phyloP scores from a whole-genome alignment of 2,329 filamentous ascomycete species.

The Cytospora leucostoma region DNA sequence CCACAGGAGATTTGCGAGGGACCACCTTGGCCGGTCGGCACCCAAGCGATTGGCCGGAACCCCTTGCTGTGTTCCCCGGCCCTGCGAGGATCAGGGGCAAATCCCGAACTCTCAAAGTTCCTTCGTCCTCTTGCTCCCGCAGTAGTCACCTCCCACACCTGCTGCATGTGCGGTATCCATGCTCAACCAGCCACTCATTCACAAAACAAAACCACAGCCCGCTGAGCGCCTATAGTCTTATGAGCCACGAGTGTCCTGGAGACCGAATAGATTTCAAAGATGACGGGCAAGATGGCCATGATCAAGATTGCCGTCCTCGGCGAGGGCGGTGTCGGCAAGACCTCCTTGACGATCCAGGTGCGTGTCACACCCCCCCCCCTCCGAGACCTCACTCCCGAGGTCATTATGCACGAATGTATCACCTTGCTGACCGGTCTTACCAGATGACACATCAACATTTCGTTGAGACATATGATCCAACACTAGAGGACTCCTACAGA shows the following conservation, averaged over 20 bases:
- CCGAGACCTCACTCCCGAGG: conserved; percentile 1
- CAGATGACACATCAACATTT: conserved; percentile 27
- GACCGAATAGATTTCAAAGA: conserved; percentile 10
- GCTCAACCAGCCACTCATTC: conserved; percentile 9
- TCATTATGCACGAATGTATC: not conserved
- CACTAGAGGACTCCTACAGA: conserved; percentile 27
- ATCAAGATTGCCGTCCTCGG: conserved; percentile 26
- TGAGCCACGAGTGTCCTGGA: conserved; percentile 9
- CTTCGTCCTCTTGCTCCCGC: conserved; percentile 6
- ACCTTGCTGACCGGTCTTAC: conserved; percentile 3
- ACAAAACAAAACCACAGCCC: conserved; percentile 1
- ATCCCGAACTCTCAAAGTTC: conserved; percentile 18
- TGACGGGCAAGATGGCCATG: conserved; percentile 24
- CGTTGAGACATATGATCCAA: conserved; percentile 26
- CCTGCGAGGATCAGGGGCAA: conserved; percentile 24
- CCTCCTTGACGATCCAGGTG: conserved; percentile 26
- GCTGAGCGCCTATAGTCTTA: conserved; percentile 7
- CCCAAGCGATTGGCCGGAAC: conserved; percentile 21
- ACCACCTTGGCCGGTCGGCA: conserved; percentile 8
- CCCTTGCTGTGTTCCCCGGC: conserved; percentile 13
- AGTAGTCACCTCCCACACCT: conserved; percentile 14
- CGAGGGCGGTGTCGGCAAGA: conserved; percentile 27
- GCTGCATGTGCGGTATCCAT: conserved; percentile 14
- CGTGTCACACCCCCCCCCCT: not conserved
- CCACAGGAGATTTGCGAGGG: conserved; percentile 22